Evolutionary conservation across 169 alveolate genomes (phyloP).

Genomic region (Sarcocystis neurona): DNA sequence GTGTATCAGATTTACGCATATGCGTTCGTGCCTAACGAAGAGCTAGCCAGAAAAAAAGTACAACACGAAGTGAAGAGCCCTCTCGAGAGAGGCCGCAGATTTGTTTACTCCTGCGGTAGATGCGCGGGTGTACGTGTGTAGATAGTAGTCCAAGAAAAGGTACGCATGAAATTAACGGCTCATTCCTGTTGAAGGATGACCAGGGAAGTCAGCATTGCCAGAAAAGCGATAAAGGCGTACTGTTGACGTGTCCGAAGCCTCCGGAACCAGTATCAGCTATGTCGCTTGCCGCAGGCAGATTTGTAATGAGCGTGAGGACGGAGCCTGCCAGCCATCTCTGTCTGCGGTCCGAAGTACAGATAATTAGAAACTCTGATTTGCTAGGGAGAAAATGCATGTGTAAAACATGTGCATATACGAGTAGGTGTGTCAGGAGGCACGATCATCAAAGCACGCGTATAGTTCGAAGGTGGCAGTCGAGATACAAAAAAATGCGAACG

Average conservation of each 20-base stretch:
- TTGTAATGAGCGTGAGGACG: slow-evolving; percentile 46
- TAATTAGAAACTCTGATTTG: neutral
- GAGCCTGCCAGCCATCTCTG: slow-evolving; percentile 65
- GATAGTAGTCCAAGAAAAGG: too few species aligned
- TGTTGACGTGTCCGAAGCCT: slow-evolving; percentile 63
- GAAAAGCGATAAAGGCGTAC: neutral
- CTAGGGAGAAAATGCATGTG: neutral
- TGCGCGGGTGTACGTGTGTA: too few species aligned
- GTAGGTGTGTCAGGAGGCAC: too few species aligned
- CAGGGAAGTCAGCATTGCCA: neutral
- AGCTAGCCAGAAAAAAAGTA: neutral
- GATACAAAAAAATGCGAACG: too few species aligned
- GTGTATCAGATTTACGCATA: neutral
- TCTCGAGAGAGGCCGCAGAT: too few species aligned
- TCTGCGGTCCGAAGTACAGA: neutral
- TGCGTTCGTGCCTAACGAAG: neutral
- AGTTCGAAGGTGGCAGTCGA: too few species aligned
- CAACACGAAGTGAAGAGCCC: neutral
- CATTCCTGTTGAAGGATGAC: neutral
- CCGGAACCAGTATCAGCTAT: slow-evolving; percentile 55
- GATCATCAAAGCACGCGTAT: too few species aligned
- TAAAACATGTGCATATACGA: too few species aligned
- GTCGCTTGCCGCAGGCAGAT: slow-evolving; percentile 60
- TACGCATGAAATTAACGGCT: neutral
- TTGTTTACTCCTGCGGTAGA: too few species aligned